A percentile compares a stretch with the other conserved stretches of the same genome.
These are phyloP conservation scores for Phaseolus lunatus DNA, from an alignment of 306 rosid species.

Conservation along the genomic window DNA sequence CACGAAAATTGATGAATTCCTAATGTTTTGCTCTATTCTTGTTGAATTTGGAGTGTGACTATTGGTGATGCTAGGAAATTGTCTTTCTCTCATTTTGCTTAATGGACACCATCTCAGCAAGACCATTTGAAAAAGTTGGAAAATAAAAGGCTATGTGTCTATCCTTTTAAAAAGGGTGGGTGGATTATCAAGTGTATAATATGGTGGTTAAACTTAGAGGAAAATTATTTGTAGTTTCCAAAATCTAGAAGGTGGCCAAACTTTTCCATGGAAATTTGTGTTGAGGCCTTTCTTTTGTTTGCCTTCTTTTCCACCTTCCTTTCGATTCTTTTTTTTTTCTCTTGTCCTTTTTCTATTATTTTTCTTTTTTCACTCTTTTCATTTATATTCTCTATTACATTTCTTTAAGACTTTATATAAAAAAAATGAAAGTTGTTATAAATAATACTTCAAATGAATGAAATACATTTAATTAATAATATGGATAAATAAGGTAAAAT, in stretches of 20 bases:
- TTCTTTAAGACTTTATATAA: no score
- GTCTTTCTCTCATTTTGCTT: conserved; percentile 2
- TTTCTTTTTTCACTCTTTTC: background rate
- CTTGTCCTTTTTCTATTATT: no score
- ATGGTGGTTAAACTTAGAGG: conserved; percentile 2
- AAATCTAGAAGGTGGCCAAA: conserved; percentile 28
- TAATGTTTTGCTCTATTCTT: background rate
- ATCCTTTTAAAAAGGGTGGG: background rate
- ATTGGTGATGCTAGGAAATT: conserved; percentile 8
- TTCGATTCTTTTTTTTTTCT: background rate
- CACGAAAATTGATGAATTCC: conserved; percentile 17
- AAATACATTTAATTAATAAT: no score
- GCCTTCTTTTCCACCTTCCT: background rate
- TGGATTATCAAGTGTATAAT: background rate
- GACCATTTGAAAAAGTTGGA: background rate
- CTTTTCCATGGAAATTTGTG: conserved; percentile 39
- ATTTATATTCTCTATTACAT: no score
- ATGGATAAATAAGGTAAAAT: no score
- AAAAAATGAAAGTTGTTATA: no score
- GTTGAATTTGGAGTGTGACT: conserved; percentile 36
- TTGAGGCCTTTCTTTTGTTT: background rate
- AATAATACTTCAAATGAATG: no score
- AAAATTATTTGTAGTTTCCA: conserved; percentile 35
- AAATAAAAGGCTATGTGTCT: conserved; percentile 4
- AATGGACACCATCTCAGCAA: background rate